Evolutionary conservation across 352 stramenopile species (phyloP), one percentile per base, ranked within the genome.

Genomic region (Phytopythium ostracodes): DNA sequence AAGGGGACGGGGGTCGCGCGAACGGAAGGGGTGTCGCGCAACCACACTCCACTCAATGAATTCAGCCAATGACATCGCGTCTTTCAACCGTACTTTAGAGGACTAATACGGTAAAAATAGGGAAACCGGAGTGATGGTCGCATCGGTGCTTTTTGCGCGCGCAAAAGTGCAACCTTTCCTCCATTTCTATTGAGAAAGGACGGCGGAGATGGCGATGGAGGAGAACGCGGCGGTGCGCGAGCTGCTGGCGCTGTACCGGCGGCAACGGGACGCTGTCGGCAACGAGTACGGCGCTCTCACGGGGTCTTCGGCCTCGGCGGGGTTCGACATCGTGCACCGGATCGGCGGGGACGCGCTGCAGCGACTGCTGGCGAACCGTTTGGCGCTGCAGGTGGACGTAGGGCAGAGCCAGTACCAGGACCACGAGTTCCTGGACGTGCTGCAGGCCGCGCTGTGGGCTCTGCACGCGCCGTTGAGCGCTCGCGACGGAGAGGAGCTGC

Each of bases 401-500:
- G 68, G 68, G n/a, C 73, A 71, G 54, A 77, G 68, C 46, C 54
- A 58, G 14, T 79, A 76, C 66, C n/a, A 69, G 60, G 58, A 65
- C 61, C 57, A 57, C 61, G 54, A 66, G 60, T 68, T 77, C 70
- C 50, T 68, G 36, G 55, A 62, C 56, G 59, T 50, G 64, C n/a
- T 84, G 46, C 63, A 76, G 38, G 72, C 70, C 17, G 59, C 70
- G 0, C 70, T 84, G n/a, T 84, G 75, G 75, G 68, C 65, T 12
- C 55, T 84, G 2, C 60, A 60, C 8, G 60, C 56, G 2, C 46
- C 72, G 1, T 17, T 58, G 0, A 67, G 64, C 17, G 35, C 24
- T 14, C 43, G 44, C 0, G 60, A 77, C 50, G 61, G 54, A 12
- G 65, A 79, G 50, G 59, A 68, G 52, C 59, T 71, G 58, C 68